These are phyloP conservation scores for Parathielavia appendiculata DNA, from an alignment of 495 filamentous ascomycete genomes.

Conservation along the genomic window DNA sequence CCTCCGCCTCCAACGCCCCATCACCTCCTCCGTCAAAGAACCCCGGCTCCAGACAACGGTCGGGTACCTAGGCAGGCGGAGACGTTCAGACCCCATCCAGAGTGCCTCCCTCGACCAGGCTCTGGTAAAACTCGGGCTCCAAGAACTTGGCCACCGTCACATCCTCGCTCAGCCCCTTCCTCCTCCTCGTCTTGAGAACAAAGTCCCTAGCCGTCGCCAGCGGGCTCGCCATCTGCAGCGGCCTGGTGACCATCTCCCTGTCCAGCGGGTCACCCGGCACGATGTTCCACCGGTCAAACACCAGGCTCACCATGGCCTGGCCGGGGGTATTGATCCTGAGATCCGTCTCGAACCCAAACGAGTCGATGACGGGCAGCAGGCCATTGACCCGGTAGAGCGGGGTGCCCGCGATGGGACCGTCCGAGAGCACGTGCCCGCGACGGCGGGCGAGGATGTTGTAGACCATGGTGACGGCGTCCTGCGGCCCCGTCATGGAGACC, in stretches of 20 bases:
- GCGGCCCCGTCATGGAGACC: conserved; percentile 86
- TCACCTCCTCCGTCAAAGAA: too few species aligned
- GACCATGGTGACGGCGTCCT: conserved; percentile 78
- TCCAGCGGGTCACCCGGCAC: conserved; percentile 95
- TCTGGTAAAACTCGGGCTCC: conserved; percentile 86
- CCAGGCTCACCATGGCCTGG: conserved; percentile 80
- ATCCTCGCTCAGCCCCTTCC: conserved; percentile 94
- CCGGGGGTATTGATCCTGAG: conserved; percentile 93
- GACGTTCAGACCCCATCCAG: conserved; percentile 47
- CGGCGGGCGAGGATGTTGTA: conserved; percentile 89
- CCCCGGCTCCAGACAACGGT: too few species aligned
- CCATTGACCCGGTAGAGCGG: conserved; percentile 90
- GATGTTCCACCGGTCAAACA: conserved; percentile 92
- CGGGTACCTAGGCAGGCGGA: too few species aligned
- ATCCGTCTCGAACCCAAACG: conserved; percentile 96
- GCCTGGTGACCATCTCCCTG: conserved; percentile 71
- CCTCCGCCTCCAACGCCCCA: too few species aligned
- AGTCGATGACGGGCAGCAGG: conserved; percentile 91
- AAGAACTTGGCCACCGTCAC: conserved; percentile 92
- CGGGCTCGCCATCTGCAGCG: conserved; percentile 78
- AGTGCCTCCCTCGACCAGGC: conserved; percentile 81
- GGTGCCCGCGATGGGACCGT: conserved; percentile 90
- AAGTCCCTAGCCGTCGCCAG: conserved; percentile 91
- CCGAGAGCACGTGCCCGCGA: conserved; percentile 85
- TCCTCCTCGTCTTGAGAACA: conserved; percentile 86